Evolutionary conservation across 2,329 filamentous ascomycete genomes (phyloP).

Genomic region (Ophiostoma triangulosporum): DNA sequence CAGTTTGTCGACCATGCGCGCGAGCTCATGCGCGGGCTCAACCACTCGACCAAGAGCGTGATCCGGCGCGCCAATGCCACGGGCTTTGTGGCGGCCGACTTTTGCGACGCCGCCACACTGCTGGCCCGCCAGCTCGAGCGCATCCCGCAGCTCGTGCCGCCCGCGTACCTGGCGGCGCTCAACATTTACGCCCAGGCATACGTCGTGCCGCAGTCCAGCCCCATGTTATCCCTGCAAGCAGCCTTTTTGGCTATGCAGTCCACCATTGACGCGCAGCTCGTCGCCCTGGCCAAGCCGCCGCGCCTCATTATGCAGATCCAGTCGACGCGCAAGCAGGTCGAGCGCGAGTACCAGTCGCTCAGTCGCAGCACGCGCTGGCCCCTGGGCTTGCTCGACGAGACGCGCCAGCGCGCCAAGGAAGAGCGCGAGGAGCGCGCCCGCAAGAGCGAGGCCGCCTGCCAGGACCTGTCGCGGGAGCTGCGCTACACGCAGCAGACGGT

Average conservation of each 20-base stretch:
- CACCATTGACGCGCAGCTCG: constrained; percentile 69
- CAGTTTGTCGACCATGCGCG: constrained; percentile 84
- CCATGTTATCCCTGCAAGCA: constrained; percentile 59
- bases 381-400: constrained; percentile 69
- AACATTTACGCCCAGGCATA: constrained; percentile 56
- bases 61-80: constrained; percentile 67
- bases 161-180: constrained; percentile 54
- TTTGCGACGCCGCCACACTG: constrained; percentile 50
- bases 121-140: constrained; percentile 31
- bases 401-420: constrained; percentile 64
- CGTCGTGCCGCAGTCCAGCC: constrained; percentile 55
- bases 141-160: constrained; percentile 48
- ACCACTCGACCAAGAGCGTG: constrained; percentile 68
- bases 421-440: constrained; percentile 73
- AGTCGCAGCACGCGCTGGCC: constrained; percentile 68
- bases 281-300: constrained; percentile 65
- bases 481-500: constrained; percentile 90
- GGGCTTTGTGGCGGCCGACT: constrained; percentile 31
- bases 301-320: constrained; percentile 64
- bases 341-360: constrained; percentile 64
- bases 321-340: constrained; percentile 60
- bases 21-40: constrained; percentile 76
- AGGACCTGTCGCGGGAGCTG: constrained; percentile 65
- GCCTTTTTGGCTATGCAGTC: constrained; percentile 68
- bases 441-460: constrained; percentile 55